Base-by-base conservation (phyloP, 495 filamentous ascomycete species). In the Podospora didyma region DNA sequence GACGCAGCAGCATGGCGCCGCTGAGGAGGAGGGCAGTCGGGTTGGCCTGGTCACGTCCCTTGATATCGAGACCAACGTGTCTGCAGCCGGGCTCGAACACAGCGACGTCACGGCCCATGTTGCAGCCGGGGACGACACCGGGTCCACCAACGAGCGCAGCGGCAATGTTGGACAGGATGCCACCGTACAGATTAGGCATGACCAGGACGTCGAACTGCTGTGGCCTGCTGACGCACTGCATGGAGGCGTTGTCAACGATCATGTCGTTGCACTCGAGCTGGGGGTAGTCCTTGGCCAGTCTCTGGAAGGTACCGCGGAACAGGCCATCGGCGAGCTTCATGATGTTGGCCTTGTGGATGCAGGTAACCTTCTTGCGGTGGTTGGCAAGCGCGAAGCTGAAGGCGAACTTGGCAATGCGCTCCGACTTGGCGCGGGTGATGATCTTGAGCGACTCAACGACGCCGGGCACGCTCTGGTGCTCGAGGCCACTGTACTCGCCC, bases 201-300 rank as follows among this genome's bases (percentile, higher is more conserved):
- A 98, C 94, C 89, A 98, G 89, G 61, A 98, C 94, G 73, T 97
- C 95, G 68, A 97, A 97, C 76, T 98, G 94, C 79, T 98, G 94
- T 57, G 94, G 94, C 52, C 82, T 79, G 51, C 89, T 92, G 54
- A 97, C 94, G 75, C 89, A 92, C 78, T 98, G 95, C 94, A 98
- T 97, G 62, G 90, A 96, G 58, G 94, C 95, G 74, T 98, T 98
- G 76, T 98, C 94, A 65, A 98, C 95, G 71, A 98, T 97, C 93
- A 97, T 96, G 75, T 97, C 95, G 76, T 93, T 94, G 54, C 87
- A 86, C 79, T 96, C 89, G 56, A 98, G 78, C 31, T 90, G 92
- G 46, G 94, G 92, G 75, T 92, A 97, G 69, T 96, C 88, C 75
- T 92, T 87, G 49, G 91, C 90, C 61, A 95, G 85, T 63, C 86